Evolutionary conservation across 2,329 filamentous ascomycete genomes (phyloP), one percentile per base, ranked within the genome.

Genomic region (Penicillium sp.): DNA sequence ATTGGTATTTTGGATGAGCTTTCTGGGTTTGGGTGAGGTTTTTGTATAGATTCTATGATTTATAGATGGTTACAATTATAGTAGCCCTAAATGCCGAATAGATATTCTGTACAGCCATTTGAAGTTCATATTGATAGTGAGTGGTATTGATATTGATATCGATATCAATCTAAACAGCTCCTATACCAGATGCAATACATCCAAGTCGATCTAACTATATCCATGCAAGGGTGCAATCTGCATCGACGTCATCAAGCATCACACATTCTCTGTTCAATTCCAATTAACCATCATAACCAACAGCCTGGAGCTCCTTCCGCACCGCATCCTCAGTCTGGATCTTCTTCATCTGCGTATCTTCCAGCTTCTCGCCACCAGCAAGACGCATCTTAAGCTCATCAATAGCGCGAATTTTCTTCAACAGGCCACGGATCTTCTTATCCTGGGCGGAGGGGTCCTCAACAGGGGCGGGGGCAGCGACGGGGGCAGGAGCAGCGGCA

Each of bases 341-440:
- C 84, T 99, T 99, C 82, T 96, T 95, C 76, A 99, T 86, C 78
- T 99, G 94, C 31, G 94, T 99, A 70, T 97, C 93, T 78, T 99
- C 94, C 58, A 99, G 79, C 82, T 97, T 97, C 82, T 99, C 94
- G 5, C 93, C 93, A 33, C 88, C 88, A 3, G 93, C 94, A 63
- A 92, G 86, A 54, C 94, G 86, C 92, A 97, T 97, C 81, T 97
- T 96, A 59, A 99, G 79, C 73, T 99, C 94, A 71, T 99, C 94
- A 70, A 99, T 99, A 11, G 94, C 94, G 19, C 94, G 86, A 60
- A 99, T 89, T 83, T 99, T 99, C 84, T 99, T 99, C 73, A 96
- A 83, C 60, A 99, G 82, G 57, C 90, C 90, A 53, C 94, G 84
- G 59, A 97, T 84, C 81, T 97, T 99, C 85, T 97, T 99, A 42